Percentiles rank a stretch among this genome's conserved stretches.
Evolutionary conservation across 306 rosid species (phyloP).

Genomic region (Oxytropis ochrocephala): DNA sequence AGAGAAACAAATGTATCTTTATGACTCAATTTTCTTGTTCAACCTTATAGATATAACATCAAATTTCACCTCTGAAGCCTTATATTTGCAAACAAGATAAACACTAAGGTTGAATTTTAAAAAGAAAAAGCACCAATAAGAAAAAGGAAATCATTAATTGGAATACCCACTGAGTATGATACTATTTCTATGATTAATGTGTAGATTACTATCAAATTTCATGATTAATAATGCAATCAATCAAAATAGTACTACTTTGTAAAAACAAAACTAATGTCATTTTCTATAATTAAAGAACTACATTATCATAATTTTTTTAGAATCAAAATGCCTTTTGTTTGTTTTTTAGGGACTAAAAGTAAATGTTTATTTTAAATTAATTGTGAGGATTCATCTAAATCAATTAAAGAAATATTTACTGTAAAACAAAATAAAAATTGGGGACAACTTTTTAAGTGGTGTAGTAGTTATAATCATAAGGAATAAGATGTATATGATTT

Average conservation of each 20-base stretch:
- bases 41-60: no score
- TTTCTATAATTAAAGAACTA: neutral
- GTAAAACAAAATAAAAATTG: neutral
- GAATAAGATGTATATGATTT: conserved; percentile 1
- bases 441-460: neutral
- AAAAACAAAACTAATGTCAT: neutral
- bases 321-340: neutral
- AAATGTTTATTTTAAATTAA: neutral
- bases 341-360: neutral
- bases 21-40: no score
- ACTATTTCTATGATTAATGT: no score
- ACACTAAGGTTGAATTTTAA: no score
- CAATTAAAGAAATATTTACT: neutral
- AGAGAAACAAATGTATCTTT: no score
- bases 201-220: neutral
- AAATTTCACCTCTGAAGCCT: no score
- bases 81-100: no score
- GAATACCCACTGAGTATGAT: no score
- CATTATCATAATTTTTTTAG: neutral
- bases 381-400: neutral
- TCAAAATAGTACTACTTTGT: neutral
- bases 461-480: conserved; percentile 12
- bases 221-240: neutral
- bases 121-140: no score
- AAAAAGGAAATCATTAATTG: no score